phyloP scores from a whole-genome alignment of 495 filamentous ascomycete genomes.

The Annulohypoxylon nitens region DNA sequence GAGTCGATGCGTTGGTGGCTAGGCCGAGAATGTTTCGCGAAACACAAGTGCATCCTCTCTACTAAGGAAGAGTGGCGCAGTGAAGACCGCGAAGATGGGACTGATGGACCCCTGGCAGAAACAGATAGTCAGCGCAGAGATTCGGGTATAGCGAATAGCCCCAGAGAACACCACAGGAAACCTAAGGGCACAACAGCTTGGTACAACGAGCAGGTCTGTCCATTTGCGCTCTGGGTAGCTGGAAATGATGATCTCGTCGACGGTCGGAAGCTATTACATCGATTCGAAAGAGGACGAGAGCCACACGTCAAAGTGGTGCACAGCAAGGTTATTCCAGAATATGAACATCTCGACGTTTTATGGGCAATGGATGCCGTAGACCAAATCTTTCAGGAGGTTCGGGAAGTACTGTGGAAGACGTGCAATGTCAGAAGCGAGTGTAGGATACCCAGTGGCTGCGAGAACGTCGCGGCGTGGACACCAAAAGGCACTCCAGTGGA shows the following conservation, averaged over 20 bases:
- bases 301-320: constrained; percentile 86
- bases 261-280: constrained; percentile 76
- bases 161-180: constrained; percentile 42
- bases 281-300: constrained; percentile 83
- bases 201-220: constrained; percentile 84
- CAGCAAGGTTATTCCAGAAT: constrained; percentile 85
- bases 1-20: constrained; percentile 98
- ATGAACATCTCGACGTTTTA: constrained; percentile 95
- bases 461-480: constrained; percentile 58
- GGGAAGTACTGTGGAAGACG: constrained; percentile 85
- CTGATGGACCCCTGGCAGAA: constrained; percentile 44
- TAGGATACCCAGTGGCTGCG: constrained; percentile 74
- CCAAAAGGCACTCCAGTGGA: constrained; percentile 30
- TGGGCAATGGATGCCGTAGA: constrained; percentile 95
- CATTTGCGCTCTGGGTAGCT: constrained; percentile 90
- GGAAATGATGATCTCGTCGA: constrained; percentile 89
- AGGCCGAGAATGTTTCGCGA: constrained; percentile 89
- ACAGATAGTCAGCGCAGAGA: constrained; percentile 25
- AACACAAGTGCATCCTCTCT: constrained; percentile 88
- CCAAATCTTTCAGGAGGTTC: constrained; percentile 84
- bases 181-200: constrained; percentile 71
- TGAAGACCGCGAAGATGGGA: constrained; percentile 74
- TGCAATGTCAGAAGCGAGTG: constrained; percentile 68
- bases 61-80: constrained; percentile 75
- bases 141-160: neutral